Percentiles rank a stretch among this genome's conserved stretches.
phyloP scores from a whole-genome alignment of 2,329 filamentous ascomycete species.

The Beauveria caledonica region DNA sequence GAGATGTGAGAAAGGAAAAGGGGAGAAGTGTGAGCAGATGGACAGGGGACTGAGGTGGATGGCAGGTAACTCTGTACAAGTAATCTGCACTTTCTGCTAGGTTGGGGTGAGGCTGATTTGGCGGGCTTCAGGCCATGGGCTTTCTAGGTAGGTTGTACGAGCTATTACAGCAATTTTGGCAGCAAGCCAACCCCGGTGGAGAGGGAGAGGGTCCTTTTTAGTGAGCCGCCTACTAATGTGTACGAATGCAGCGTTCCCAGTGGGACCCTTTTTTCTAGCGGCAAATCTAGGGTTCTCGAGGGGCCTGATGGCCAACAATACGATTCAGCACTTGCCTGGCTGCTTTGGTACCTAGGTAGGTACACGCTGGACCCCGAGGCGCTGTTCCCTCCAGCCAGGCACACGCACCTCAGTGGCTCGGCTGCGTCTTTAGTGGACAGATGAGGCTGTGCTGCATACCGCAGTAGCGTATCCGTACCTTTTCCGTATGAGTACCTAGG shows the following conservation, averaged over 20 bases:
- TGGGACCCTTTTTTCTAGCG: not conserved
- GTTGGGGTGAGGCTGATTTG: not conserved
- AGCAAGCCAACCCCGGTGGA: too few relatives aligned
- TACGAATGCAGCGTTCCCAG: not conserved
- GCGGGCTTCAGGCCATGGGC: not conserved
- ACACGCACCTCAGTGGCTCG: not conserved
- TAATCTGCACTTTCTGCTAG: not conserved
- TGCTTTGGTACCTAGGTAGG: too few relatives aligned
- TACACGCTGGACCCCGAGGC: not conserved
- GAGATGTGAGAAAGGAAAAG: not conserved
- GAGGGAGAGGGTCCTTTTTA: not conserved
- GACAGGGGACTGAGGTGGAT: slow-evolving; percentile 3
- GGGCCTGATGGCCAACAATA: not conserved
- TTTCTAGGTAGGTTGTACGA: too few relatives aligned
- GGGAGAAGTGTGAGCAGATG: not conserved
- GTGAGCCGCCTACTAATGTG: not conserved
- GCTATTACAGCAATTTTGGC: too few relatives aligned
- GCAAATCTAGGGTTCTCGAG: not conserved
- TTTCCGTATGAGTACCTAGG: too few relatives aligned
- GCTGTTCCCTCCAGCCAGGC: not conserved
- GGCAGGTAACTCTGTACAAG: not conserved
- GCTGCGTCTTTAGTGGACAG: not conserved
- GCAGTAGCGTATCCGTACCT: not conserved
- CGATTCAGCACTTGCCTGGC: not conserved
- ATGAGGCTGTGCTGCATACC: not conserved